A percentile compares a stretch with the other conserved stretches of the same genome.
These are phyloP conservation scores for Anethum foeniculum DNA, from an alignment of 140 eudicot species.

Conservation along the genomic window DNA sequence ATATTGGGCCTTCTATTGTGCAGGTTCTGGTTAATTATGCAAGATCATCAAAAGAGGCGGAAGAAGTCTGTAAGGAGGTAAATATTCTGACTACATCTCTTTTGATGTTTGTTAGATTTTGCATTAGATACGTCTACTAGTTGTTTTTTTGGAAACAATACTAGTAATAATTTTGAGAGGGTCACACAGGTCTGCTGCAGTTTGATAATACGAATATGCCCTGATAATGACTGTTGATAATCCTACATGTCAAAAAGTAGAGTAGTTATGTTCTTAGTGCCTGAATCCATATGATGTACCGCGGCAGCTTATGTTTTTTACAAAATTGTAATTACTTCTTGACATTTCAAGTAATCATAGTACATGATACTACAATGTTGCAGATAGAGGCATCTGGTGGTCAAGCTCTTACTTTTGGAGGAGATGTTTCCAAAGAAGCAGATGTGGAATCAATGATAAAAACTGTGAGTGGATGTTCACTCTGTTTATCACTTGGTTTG, in stretches of 20 bases:
- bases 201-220: not conserved
- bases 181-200: not conserved
- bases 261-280: not conserved
- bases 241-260: not conserved
- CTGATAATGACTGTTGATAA: not conserved
- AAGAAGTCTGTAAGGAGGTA: slow-evolving; percentile 48
- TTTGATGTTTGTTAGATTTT: not conserved
- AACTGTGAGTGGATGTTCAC: slow-evolving; percentile 34
- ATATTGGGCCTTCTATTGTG: slow-evolving; percentile 5
- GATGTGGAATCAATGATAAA: slow-evolving; percentile 59
- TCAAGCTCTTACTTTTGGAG: slow-evolving; percentile 46
- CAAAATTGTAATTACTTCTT: not conserved
- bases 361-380: not conserved
- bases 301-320: not conserved
- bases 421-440: slow-evolving; percentile 56
- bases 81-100: not conserved
- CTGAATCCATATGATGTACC: not conserved
- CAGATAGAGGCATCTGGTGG: slow-evolving; percentile 63
- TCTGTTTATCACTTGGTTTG: not conserved
- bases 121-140: not conserved
- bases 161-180: not conserved
- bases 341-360: not conserved
- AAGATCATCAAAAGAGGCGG: slow-evolving; percentile 49
- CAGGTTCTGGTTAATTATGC: slow-evolving; percentile 56
- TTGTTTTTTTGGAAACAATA: not conserved